Conservation (phyloP, 768 basidiomycete species). For the Lentinula raphanica region DNA sequence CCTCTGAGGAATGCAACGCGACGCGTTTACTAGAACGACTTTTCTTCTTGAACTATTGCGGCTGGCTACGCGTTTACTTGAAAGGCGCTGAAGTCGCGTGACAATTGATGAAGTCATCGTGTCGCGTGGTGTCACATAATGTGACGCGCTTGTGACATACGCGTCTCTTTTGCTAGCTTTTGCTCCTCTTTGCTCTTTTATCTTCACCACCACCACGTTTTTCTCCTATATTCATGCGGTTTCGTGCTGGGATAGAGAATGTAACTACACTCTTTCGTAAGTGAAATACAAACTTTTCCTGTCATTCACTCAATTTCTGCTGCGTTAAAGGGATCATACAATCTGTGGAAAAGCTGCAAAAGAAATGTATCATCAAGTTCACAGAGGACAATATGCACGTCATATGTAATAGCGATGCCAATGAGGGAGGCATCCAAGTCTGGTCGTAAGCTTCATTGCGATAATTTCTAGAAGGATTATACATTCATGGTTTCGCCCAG, state of each 20-base stretch:
- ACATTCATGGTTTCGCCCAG: constrained; percentile 25
- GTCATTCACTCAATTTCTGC: not conserved
- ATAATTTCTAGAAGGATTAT: not conserved
- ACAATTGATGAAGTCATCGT: too few species aligned
- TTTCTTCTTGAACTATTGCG: too few species aligned
- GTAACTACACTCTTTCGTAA: constrained; percentile 52
- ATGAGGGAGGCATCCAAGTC: constrained; percentile 82
- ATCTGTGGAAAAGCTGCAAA: constrained; percentile 78
- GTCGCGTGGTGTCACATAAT: too few species aligned
- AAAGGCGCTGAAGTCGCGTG: too few species aligned
- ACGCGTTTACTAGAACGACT: too few species aligned
- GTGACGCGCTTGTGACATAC: not conserved
- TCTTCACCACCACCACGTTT: not conserved
- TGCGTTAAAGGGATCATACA: constrained; percentile 61
- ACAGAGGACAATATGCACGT: constrained; percentile 70
- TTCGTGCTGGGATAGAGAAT: constrained; percentile 55
- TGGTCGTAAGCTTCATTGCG: constrained; percentile 47
- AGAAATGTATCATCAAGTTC: constrained; percentile 79
- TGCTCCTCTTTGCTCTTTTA: not conserved
- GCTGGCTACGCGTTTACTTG: too few species aligned
- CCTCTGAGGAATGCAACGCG: too few species aligned
- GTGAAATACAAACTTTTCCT: constrained; percentile 4
- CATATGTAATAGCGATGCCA: constrained; percentile 76
- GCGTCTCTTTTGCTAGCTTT: too few species aligned
- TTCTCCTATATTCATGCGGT: constrained; percentile 40